A percentile compares a stretch with the other conserved stretches of the same genome.
phyloP scores from a whole-genome alignment of 2,329 filamentous ascomycete species.

The Fusarium liriodendri region DNA sequence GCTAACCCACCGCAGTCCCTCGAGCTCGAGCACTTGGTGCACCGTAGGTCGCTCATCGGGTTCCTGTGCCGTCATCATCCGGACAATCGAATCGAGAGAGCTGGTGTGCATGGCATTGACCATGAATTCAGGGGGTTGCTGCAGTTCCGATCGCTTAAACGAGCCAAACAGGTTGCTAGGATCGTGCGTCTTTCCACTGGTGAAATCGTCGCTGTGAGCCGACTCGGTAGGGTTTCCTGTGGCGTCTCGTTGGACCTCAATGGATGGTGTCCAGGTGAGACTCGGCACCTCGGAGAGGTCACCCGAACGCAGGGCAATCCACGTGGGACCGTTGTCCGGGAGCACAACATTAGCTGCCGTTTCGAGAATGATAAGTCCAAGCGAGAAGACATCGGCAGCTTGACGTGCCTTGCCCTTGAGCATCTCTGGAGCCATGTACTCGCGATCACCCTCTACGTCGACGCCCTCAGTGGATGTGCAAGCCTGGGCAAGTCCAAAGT shows the following conservation, averaged over 20 bases:
- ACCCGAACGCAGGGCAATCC: conserved; percentile 89
- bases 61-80: conserved; percentile 86
- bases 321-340: conserved; percentile 90
- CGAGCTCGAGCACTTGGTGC: conserved; percentile 76
- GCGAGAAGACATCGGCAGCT: conserved; percentile 91
- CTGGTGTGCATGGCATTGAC: conserved; percentile 76
- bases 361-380: conserved; percentile 94
- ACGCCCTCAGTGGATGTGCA: conserved; percentile 83
- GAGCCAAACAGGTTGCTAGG: conserved; percentile 56
- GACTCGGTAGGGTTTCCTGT: conserved; percentile 62
- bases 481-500: conserved; percentile 83
- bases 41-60: conserved; percentile 79
- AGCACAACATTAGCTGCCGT: conserved; percentile 94
- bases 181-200: conserved; percentile 47
- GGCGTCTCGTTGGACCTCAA: conserved; percentile 77
- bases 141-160: conserved; percentile 61
- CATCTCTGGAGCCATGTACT: conserved; percentile 96
- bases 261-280: conserved; percentile 83
- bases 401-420: conserved; percentile 88
- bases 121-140: conserved; percentile 88
- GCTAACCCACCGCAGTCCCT: conserved; percentile 84
- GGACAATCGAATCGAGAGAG: conserved; percentile 85
- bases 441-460: conserved; percentile 93
- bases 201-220: conserved; percentile 50
- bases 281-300: conserved; percentile 91